Base-by-base conservation (phyloP, 225 moss, liverwort and hornwort species). In the Lunularia cruciata region DNA sequence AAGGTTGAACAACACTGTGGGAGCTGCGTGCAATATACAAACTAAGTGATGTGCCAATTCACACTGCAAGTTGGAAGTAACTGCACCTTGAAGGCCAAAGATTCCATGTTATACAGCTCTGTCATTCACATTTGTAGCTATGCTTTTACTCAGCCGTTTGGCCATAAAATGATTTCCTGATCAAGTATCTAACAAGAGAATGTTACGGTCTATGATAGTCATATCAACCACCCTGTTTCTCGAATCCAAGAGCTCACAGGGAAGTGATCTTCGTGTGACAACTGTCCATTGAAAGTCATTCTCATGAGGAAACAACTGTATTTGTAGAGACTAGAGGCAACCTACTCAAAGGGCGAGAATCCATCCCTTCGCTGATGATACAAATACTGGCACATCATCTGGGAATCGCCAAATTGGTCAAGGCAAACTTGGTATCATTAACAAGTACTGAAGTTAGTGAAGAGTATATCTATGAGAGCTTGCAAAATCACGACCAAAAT, bases 351-450 rank as follows among this genome's bases (percentile, higher is more conserved):
- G 15, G 33, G 26, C 3, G 42, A 34, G 33, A 67, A 65, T 15
- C 47, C 67, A 19, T 80, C 60, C 20, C 66, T 69, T 14, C 43
- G 43, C 28, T 57, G 61, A 9, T 63, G 63, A 25, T 74, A 54
- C n/a, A 75, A 34, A 47, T 36, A 76, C 49, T 71, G 75, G 42
- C 48, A 67, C 16, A 72, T 80, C 80, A 80, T 75, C 80, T 80
- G 72, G 18, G 16, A 34, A 8, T 19, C 18, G 25, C 6, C 4
- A 8, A 31, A 46, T 15, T 5, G 2, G 42, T n/a, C n/a, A n/a
- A n/a, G n/a, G n/a, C n/a, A n/a, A n/a, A n/a, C n/a, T n/a, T n/a
- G n/a, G n/a, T n/a, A n/a, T n/a, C n/a, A n/a, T n/a, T n/a, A n/a
- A n/a, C n/a, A n/a, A n/a, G n/a, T n/a, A n/a, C n/a, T n/a, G n/a